phyloP scores from a whole-genome alignment of 345 rosid genomes.

The Rhodomyrtus tomentosa region DNA sequence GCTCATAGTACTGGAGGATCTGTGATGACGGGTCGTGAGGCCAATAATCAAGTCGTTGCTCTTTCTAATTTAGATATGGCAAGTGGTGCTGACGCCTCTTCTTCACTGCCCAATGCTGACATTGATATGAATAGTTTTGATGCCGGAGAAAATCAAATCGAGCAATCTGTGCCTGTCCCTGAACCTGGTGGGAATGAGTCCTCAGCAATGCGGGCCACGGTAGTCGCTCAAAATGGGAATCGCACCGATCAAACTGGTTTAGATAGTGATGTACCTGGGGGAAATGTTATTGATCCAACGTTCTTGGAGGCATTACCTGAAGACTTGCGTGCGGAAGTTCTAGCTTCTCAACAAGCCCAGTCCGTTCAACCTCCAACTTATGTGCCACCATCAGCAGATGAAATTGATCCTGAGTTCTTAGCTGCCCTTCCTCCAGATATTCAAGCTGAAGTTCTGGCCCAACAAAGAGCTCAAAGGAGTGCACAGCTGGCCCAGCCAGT shows the following conservation, averaged over 20 bases:
- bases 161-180: conserved; percentile 25
- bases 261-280: conserved; percentile 39
- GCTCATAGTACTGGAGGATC: conserved; percentile 16
- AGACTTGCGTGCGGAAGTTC: conserved; percentile 85
- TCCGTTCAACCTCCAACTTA: conserved; percentile 80
- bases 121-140: conserved; percentile 65
- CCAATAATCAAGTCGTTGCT: conserved; percentile 6
- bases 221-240: conserved; percentile 37
- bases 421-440: conserved; percentile 99
- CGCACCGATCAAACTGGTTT: conserved; percentile 35
- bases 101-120: conserved; percentile 32
- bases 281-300: conserved; percentile 88
- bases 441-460: conserved; percentile 97
- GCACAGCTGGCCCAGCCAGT: conserved; percentile 95
- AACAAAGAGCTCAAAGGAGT: conserved; percentile 88
- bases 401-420: conserved; percentile 94
- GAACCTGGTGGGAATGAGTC: conserved; percentile 16
- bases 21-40: conserved; percentile 12
- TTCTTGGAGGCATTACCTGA: conserved; percentile 95
- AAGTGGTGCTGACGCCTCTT: conserved; percentile 13
- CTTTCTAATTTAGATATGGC: conserved; percentile 26
- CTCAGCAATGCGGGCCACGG: conserved; percentile 26
- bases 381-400: conserved; percentile 81
- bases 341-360: conserved; percentile 97
- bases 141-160: conserved; percentile 45